phyloP scores from a whole-genome alignment of 371 early-diverging fungal species.

The Cokeromyces recurvatus region DNA sequence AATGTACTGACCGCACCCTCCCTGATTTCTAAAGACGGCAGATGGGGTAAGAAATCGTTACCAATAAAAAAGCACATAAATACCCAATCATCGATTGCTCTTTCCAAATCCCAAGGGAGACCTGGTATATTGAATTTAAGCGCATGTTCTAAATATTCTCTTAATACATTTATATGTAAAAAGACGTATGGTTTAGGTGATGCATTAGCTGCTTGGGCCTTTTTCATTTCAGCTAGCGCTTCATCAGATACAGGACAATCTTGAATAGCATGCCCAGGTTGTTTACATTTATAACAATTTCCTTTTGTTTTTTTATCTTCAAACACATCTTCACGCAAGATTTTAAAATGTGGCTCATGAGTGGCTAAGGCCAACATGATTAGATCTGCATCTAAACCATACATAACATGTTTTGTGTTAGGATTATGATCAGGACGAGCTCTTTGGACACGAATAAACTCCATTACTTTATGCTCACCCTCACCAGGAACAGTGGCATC shows the following conservation, averaged over 20 bases:
- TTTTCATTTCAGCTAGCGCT: slow-evolving; percentile 7
- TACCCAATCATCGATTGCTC: slow-evolving; percentile 99
- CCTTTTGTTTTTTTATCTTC: slow-evolving; percentile 53
- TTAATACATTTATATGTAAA: slow-evolving; percentile 81
- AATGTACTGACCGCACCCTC: slow-evolving; percentile 95
- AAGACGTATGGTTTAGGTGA: slow-evolving; percentile 85
- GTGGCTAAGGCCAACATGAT: slow-evolving; percentile 99
- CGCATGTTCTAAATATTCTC: slow-evolving; percentile 92
- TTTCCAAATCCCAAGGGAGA: slow-evolving; percentile 80
- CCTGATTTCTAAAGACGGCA: slow-evolving; percentile 96
- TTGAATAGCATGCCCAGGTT: slow-evolving; percentile 75
- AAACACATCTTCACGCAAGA: slow-evolving; percentile 97
- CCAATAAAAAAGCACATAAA: slow-evolving; percentile 99
- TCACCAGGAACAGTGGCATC: slow-evolving; percentile 98
- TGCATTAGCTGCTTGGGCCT: slow-evolving; percentile 57
- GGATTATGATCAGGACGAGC: slow-evolving; percentile 75
- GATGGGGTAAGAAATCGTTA: slow-evolving; percentile 99
- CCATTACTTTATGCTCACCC: slow-evolving; percentile 99
- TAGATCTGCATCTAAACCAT: slow-evolving; percentile 99
- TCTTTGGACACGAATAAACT: slow-evolving; percentile 91
- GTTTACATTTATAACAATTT: slow-evolving; percentile 79
- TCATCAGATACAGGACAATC: slow-evolving; percentile 49
- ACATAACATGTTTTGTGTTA: slow-evolving; percentile 92
- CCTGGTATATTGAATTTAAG: slow-evolving; percentile 63
- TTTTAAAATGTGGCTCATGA: slow-evolving; percentile 95